These are phyloP conservation scores for Stemphylium lycopersici DNA, from an alignment of 2,329 filamentous ascomycete species.

Conservation along the genomic window DNA sequence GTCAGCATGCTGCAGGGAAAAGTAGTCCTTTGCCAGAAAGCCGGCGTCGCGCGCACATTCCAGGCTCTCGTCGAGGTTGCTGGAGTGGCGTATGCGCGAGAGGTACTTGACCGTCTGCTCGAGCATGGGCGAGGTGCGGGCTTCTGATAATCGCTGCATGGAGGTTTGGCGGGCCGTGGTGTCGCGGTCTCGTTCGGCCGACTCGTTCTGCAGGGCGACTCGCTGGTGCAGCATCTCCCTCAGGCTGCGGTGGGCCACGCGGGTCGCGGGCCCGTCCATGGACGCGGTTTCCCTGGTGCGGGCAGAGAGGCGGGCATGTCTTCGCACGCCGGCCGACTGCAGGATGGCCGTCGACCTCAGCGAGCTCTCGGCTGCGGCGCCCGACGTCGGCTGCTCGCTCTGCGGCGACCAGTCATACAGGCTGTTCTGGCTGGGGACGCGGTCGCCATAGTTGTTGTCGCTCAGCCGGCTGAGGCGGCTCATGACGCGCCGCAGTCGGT, in stretches of 20 bases:
- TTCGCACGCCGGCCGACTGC: conserved; percentile 43
- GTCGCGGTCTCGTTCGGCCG: conserved; percentile 8
- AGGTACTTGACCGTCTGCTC: conserved; percentile 68
- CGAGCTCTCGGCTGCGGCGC: conserved; percentile 39
- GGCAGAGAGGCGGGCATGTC: conserved; percentile 49
- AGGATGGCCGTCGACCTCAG: conserved; percentile 51
- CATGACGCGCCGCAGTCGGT: conserved; percentile 55
- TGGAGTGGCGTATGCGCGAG: conserved; percentile 61
- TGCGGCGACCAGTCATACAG: conserved; percentile 67
- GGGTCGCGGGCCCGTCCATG: conserved; percentile 44
- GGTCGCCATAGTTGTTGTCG: conserved; percentile 57
- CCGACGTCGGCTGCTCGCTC: conserved; percentile 30
- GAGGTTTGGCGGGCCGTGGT: conserved; percentile 3
- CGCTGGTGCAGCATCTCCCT: conserved; percentile 34
- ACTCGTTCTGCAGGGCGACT: conserved; percentile 20
- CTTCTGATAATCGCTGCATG: conserved; percentile 18
- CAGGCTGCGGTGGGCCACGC: conserved; percentile 26
- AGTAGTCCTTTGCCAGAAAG: conserved; percentile 60
- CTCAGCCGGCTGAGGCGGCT: conserved; percentile 53
- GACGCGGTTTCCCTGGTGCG: conserved; percentile 40
- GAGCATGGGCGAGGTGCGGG: conserved; percentile 49
- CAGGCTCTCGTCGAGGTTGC: conserved; percentile 61
- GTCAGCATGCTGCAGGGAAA: conserved; percentile 60
- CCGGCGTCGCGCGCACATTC: conserved; percentile 60
- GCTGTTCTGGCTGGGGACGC: conserved; percentile 59